Evolutionary conservation across 1,284 basidiomycete genomes (phyloP).

Genomic region (Phlebopus sp.): DNA sequence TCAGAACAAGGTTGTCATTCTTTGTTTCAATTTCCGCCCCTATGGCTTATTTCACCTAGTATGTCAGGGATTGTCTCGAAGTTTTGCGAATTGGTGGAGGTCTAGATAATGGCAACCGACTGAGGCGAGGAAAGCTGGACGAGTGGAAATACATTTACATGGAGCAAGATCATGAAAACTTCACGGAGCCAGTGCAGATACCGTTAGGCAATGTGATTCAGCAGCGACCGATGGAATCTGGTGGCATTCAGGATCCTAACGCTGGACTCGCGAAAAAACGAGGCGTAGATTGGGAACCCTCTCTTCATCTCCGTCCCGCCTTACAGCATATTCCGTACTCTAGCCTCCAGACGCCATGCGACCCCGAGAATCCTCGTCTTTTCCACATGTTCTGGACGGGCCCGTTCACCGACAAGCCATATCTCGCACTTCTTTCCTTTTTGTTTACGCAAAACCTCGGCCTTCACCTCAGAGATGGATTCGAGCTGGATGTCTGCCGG

Average conservation of each 20-base stretch:
- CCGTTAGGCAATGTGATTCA: constrained; percentile 29
- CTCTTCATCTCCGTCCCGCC: constrained; percentile 35
- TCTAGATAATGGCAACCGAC: constrained; percentile 56
- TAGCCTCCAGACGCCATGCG: constrained; percentile 47
- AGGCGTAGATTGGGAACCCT: constrained; percentile 44
- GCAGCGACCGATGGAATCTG: constrained; percentile 24
- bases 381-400: constrained; percentile 86
- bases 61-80: constrained; percentile 77
- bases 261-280: constrained; percentile 41
- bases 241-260: constrained; percentile 35
- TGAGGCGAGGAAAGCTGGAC: constrained; percentile 57
- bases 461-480: constrained; percentile 46
- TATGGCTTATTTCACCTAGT: constrained; percentile 38
- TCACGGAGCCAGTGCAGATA: constrained; percentile 31
- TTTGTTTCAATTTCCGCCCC: constrained; percentile 1
- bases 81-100: constrained; percentile 65
- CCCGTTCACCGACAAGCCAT: constrained; percentile 77
- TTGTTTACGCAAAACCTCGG: constrained; percentile 76
- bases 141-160: constrained; percentile 67
- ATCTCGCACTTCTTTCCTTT: constrained; percentile 71
- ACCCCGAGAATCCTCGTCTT: constrained; percentile 61
- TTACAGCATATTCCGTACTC: constrained; percentile 40
- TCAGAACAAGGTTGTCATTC: constrained; percentile 61
- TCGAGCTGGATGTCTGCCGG: constrained; percentile 47
- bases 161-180: constrained; percentile 47